phyloP scores from a whole-genome alignment of 257 asterid genomes.

The Solanum dulcamara region DNA sequence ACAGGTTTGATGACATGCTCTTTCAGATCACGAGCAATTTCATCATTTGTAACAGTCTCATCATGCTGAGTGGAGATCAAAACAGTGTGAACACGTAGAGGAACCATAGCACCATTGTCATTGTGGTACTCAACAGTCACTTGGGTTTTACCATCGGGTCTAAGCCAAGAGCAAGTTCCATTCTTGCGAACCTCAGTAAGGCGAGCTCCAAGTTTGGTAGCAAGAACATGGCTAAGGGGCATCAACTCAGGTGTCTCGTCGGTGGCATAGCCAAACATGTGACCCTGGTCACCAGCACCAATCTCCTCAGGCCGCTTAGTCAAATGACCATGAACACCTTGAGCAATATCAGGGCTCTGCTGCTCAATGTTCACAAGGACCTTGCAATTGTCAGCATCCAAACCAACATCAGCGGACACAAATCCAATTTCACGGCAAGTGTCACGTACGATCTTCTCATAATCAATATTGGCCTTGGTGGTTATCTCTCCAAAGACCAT shows the following conservation, averaged over 20 bases:
- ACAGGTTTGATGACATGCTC: not conserved
- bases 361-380: constrained; percentile 3
- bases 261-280: constrained; percentile 2
- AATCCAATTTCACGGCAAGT: constrained; percentile 3
- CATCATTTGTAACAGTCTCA: not conserved
- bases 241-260: not conserved
- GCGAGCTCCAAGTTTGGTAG: constrained; percentile 4
- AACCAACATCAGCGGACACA: constrained; percentile 1
- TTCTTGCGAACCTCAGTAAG: constrained; percentile 4
- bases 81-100: not conserved
- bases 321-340: constrained; percentile 4
- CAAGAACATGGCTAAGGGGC: constrained; percentile 4
- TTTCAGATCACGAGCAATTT: constrained; percentile 1
- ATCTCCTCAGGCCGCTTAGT: not conserved
- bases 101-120: not conserved
- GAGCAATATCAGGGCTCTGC: constrained; percentile 3
- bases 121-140: not conserved
- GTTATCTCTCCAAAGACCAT: constrained; percentile 2
- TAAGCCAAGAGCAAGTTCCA: not conserved
- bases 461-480: not conserved
- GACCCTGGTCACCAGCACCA: constrained; percentile 2
- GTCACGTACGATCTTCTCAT: not conserved
- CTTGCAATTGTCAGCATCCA: not conserved
- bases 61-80: constrained; percentile 3
- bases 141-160: constrained; percentile 1